Base-by-base conservation (phyloP, 139 green algal genomes). In the Choricystis sp. region DNA sequence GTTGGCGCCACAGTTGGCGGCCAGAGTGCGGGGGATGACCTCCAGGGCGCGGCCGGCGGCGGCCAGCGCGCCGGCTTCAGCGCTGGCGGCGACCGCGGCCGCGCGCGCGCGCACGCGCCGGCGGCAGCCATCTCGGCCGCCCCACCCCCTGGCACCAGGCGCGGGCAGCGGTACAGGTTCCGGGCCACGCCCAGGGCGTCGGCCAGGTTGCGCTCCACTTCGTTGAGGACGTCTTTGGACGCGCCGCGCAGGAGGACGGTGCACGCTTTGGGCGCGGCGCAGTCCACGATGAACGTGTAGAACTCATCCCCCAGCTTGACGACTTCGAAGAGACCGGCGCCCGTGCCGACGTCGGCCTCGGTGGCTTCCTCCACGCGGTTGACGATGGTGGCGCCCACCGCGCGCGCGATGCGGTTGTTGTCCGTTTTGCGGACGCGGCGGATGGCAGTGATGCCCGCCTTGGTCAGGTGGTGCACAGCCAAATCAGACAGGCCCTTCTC, bases 291-390 rank as follows among this genome's bases (percentile, higher is more conserved):
- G 70, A 96, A 96, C 25, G 86, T 87, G 77, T 90, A 99, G 82
- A 92, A 99, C 80, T 99, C 93, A 64, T 99, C 93, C 4, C 89
- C 93, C 40, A 99, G 91, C 76, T 99, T 97, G 67, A 79, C 29
- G 60, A 97, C 92, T 79, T 97, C 87, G 74, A 98, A 99, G 31
- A 98, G 75, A 0, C 92, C 92, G 1, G 89, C 88, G 0, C 80
- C 69, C 4, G 88, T 96, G 62, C 92, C 92, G 26, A 98, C 89
- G 78, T 98, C 92, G 23, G 65, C 75, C 60, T 96, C 90, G 24
- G 77, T 72, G 64, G 94, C 86, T 71, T 97, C 90, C 65, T 94
- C 88, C 57, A 77, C 72, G 48, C 89, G 74, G 81, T 95, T 78
- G 25, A 97, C 88, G 63, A 99, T 98, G 52, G 93, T 98, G 14